Base-by-base conservation (phyloP, 192 early-diverging fungal genomes). In the Backusella luteola region DNA sequence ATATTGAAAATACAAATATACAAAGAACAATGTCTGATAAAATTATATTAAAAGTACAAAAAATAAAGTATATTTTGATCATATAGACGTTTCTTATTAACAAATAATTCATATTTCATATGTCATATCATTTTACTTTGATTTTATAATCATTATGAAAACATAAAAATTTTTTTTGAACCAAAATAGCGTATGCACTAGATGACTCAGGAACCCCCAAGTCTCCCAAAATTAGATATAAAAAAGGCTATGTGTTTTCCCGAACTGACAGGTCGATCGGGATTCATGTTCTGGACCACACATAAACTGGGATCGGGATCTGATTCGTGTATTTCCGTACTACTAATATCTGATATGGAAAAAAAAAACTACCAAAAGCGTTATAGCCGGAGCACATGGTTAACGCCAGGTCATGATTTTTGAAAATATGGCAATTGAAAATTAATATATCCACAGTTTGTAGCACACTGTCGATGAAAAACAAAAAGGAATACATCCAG, bases 251-350 rank as follows among this genome's bases (percentile, higher is more conserved):
- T 63, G 56, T 14, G 56, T 29, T 63, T 63, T 63, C 56, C 56
- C 56, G 56, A 63, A 63, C 23, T 63, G 56, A 63, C 56, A 63
- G 56, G 23, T 63, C n/a, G 23, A 59, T 26, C 53, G 53, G 53
- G 23, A 59, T 26, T 59, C 46, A 59, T 59, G 56, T 63, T 63
- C 56, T 63, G 56, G 56, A 63, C 56, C 56, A 63, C 3, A 63
- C 26, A 59, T 63, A 63, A 63, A 63, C 21, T 26, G 26, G 56
- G 26, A 63, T 63, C 26, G 21, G 23, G 21, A 23, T 63, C 9
- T 63, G 56, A 63, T 63, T 63, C 56, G 56, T 63, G 56, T 63
- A 63, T 63, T 63, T 63, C 0, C 29, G 56, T 63, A 12, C 23
- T 11, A 26, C 26, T 11, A 0, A 4, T 0, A 23, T 23, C 53